Evolutionary conservation across 2,329 filamentous ascomycete species (phyloP), one percentile per base, ranked within the genome.

Genomic region (Alternaria rosae): DNA sequence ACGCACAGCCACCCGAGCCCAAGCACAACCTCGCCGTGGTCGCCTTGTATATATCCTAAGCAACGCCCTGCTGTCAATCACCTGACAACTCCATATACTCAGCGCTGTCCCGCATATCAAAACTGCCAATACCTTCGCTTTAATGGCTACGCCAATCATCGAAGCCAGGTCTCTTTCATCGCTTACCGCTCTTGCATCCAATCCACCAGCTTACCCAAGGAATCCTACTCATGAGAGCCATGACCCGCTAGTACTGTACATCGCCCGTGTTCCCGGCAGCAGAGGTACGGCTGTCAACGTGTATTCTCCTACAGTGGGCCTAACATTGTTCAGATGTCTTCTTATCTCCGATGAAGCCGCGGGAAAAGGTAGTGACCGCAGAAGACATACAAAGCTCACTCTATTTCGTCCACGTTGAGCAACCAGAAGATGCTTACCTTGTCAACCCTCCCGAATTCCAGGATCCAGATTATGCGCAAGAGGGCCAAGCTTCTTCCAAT

Each of bases 181-280:
- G 55, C 86, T 99, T 67, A 95, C 92, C 67, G 83, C 87, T 43
- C 87, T 97, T 65, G 94, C 95, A 65, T 87, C 91, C 54, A 93
- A 97, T 73, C 95, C 94, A 43, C 94, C 95, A 48, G 87, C 89
- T 71, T 95, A 97, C 78, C 92, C 93, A 52, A 87, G 91, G 72
- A 92, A 92, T 74, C 91, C 92, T 6, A 87, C 89, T 4, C 89
- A 91, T 69, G 82, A 86, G 70, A 87, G 84, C 65, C 87, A 90
- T 65, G 88, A 92, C 52, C 89, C 92, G 5, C 80, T 98, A 53
- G 89, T 90, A 3, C 86, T 99, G 42, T 99, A 99, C 80, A 96
- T 99, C 68, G 93, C 94, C 35, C 86, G 94, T 68, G 94, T 99
- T 0, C 95, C 95, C 1, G 94, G 94, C 21, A 97, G 92, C 66